Percentiles rank a stretch among this genome's conserved stretches.
Conservation (phyloP, 768 basidiomycete species). For the Mycena galericulata region DNA sequence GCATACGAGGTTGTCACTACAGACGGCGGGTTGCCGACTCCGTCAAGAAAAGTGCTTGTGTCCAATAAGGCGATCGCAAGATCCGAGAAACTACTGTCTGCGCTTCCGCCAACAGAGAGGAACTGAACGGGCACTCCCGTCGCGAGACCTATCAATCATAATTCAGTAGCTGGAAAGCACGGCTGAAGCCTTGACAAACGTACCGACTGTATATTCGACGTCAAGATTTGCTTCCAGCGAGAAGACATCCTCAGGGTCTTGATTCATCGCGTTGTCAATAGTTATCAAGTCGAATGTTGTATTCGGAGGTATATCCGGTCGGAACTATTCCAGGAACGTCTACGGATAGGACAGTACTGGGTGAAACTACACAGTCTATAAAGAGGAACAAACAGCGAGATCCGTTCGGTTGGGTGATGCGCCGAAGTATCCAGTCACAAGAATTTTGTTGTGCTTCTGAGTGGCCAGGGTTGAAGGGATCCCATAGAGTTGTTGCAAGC, state of each 20-base stretch:
- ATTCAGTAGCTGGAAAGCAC: too few relatives aligned
- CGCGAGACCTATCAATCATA: too few relatives aligned
- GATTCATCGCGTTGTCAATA: neutral
- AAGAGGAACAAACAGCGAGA: neutral
- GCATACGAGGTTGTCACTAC: conserved; percentile 12
- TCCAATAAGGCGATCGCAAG: conserved; percentile 13
- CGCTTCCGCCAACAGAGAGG: conserved; percentile 48
- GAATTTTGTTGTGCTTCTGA: conserved; percentile 9
- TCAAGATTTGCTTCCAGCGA: neutral
- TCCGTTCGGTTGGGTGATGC: neutral
- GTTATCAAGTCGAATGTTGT: too few relatives aligned
- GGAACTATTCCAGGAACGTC: conserved; percentile 7
- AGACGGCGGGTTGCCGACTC: conserved; percentile 17
- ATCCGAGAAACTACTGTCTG: conserved; percentile 13
- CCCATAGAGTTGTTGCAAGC: too few relatives aligned
- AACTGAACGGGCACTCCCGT: too few relatives aligned
- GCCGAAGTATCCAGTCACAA: conserved; percentile 17
- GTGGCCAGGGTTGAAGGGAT: too few relatives aligned
- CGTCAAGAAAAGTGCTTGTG: conserved; percentile 17
- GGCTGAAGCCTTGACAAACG: conserved; percentile 9
- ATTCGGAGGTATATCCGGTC: too few relatives aligned
- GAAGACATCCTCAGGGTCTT: neutral
- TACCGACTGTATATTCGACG: conserved; percentile 19
- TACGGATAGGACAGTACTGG: conserved; percentile 1
- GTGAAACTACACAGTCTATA: neutral